phyloP scores from a whole-genome alignment of 106 monocot genomes.

The Allium cepa region DNA sequence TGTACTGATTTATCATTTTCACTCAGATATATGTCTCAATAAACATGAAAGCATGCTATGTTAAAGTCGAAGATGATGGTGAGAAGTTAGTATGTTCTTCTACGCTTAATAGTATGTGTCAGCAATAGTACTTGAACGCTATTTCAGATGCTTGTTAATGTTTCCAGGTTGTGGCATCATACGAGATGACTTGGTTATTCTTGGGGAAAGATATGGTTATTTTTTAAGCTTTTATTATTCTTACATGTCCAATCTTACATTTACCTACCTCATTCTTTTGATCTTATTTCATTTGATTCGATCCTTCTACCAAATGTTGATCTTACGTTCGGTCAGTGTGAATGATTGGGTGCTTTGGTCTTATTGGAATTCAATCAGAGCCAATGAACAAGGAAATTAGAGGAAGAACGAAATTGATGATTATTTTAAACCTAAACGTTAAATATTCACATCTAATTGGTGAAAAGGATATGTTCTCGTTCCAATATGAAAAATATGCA shows the following conservation, averaged over 20 bases:
- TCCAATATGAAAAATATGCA: too few relatives aligned
- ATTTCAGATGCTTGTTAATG: neutral
- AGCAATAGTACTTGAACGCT: neutral
- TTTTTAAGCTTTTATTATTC: too few relatives aligned
- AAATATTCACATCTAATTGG: too few relatives aligned
- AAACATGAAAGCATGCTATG: conserved; percentile 41
- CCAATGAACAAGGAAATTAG: too few relatives aligned
- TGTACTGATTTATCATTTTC: neutral
- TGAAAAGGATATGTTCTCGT: too few relatives aligned
- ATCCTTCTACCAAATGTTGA: neutral
- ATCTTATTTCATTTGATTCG: neutral
- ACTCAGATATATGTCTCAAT: conserved; percentile 63
- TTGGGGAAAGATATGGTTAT: conserved; percentile 82
- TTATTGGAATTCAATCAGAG: too few relatives aligned
- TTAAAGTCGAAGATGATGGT: conserved; percentile 97
- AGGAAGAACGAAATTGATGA: too few relatives aligned
- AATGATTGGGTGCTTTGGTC: too few relatives aligned
- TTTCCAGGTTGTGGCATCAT: conserved; percentile 76
- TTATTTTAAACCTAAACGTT: too few relatives aligned
- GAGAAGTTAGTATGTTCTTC: conserved; percentile 10
- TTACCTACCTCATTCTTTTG: neutral
- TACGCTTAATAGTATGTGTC: neutral
- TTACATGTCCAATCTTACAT: too few relatives aligned
- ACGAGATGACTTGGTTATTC: conserved; percentile 72
- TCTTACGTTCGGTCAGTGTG: too few relatives aligned